These are phyloP conservation scores for Volutella citrinella DNA, from an alignment of 2,329 filamentous ascomycete species.

Conservation along the genomic window DNA sequence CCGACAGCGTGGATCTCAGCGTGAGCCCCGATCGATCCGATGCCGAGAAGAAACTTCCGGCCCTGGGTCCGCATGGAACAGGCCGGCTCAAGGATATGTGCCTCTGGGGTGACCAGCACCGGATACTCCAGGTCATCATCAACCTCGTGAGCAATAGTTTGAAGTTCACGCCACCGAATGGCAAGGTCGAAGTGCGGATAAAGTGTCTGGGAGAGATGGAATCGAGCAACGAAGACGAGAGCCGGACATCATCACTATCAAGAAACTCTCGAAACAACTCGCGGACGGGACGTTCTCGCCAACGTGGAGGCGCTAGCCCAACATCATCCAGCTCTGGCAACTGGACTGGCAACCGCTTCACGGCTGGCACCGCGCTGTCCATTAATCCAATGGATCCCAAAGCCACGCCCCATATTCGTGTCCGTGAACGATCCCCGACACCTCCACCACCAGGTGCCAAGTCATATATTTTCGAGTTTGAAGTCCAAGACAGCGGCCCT, in stretches of 20 bases:
- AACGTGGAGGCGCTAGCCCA: constrained; percentile 47
- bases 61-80: constrained; percentile 61
- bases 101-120: constrained; percentile 87
- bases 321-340: constrained; percentile 49
- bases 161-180: constrained; percentile 81
- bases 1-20: constrained; percentile 19
- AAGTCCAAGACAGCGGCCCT: constrained; percentile 83
- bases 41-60: constrained; percentile 44
- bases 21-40: constrained; percentile 31
- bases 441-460: constrained; percentile 61
- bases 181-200: constrained; percentile 73
- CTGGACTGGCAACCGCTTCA: constrained; percentile 19
- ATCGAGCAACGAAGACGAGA: constrained; percentile 38
- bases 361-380: constrained; percentile 51
- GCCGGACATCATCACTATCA: constrained; percentile 52
- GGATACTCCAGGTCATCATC: constrained; percentile 89
- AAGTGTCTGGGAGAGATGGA: constrained; percentile 65
- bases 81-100: constrained; percentile 80
- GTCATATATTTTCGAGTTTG: constrained; percentile 77
- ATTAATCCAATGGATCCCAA: constrained; percentile 64
- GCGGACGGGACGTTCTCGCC: constrained; percentile 38
- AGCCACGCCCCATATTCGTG: constrained; percentile 42
- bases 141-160: constrained; percentile 89
- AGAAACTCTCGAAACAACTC: constrained; percentile 45
- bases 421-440: constrained; percentile 55